Evolutionary conservation across 1,284 basidiomycete species (phyloP), one percentile per base, ranked within the genome.

Genomic region (Apiotrichum laibachii): DNA sequence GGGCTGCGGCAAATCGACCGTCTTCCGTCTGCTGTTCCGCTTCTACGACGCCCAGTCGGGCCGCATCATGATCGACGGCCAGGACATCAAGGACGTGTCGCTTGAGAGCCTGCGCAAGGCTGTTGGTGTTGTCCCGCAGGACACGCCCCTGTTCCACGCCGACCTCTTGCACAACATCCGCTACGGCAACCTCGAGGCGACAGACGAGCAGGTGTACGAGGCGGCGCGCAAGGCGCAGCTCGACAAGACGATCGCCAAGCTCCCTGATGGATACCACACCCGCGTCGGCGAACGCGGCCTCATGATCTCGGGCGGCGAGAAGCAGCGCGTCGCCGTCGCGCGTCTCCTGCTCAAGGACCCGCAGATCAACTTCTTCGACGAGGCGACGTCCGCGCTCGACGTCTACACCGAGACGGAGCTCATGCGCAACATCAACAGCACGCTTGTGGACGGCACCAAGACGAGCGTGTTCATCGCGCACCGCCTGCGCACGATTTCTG

Each of bases 281-380:
- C 88, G 89, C 72, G 96, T 99, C 12, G 96, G 95, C 1, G 95
- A 99, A 78, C 81, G 95, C 26, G 95, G 95, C 1, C 77, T 98
- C 71, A 98, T 99, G 96, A 92, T 99, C 57, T 93, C 90, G 16
- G 95, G 95, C 0, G 95, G 96, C 0, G 95, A 99, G 82, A 98
- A 99, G 78, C 95, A 99, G 81, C 80, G 96, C 46, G 77, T 99
- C 64, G 96, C 95, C 0, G 90, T 99, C 15, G 96, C 95, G 7
- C 81, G 96, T 18, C 86, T 96, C 46, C 78, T 99, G 67, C 79
- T 99, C 51, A 98, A 98, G 80, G 89, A 99, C 75, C 92, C 95
- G 0, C 87, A 88, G 4, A 96, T 98, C 70, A 73, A 98, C 70
- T 97, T 99, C 81, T 98, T 99, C 70, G 95, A 99, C 72, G 95